Evolutionary conservation across 2,329 filamentous ascomycete genomes (phyloP), one percentile per base, ranked within the genome.

Genomic region (Fusarium transvaalense): DNA sequence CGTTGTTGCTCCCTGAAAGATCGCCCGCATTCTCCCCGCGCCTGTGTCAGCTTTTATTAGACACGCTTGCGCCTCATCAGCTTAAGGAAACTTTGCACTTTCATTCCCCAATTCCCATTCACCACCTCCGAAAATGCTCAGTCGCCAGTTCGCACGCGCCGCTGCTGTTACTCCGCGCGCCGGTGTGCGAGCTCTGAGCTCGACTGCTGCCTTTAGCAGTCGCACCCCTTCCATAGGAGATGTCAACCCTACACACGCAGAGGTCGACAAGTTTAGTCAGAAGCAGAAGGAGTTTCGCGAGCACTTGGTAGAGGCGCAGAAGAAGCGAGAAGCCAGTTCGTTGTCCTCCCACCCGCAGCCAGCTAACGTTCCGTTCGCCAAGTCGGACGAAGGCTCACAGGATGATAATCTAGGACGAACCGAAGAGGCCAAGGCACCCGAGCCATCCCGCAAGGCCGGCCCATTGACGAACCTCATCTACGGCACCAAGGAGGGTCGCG

Each of bases 401-500:
- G 69, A 76, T 67, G 67, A 73, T 66, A 61, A 69, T 71, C 72
- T 75, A 81, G 79, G 77, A 69, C 72, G 71, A 74, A 82, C 84
- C 74, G 84, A 87, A 67, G 88, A 92, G 75, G 81, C 79, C 31
- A 83, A 85, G 65, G 83, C 85, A 66, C 84, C 83, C 58, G 85
- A 88, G 69, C 77, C 84, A 52, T 82, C 86, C 57, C 92, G 90
- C 78, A 92, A 91, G 79, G 86, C 89, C 66, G 91, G 88, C 17
- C 88, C 92, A 38, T 81, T 99, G 61, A 91, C 92, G 35, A 95
- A 91, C 73, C 88, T 99, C 73, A 97, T 99, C 77, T 98, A 99
- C 81, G 96, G 96, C 76, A 99, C 96, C 15, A 94, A 96, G 76
- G 95, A 98, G 81, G 96, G 94, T 32, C 90, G 94, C 65, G 92